These are phyloP conservation scores for Termitomyces sp. DNA, from an alignment of 768 basidiomycete genomes.

Conservation along the genomic window DNA sequence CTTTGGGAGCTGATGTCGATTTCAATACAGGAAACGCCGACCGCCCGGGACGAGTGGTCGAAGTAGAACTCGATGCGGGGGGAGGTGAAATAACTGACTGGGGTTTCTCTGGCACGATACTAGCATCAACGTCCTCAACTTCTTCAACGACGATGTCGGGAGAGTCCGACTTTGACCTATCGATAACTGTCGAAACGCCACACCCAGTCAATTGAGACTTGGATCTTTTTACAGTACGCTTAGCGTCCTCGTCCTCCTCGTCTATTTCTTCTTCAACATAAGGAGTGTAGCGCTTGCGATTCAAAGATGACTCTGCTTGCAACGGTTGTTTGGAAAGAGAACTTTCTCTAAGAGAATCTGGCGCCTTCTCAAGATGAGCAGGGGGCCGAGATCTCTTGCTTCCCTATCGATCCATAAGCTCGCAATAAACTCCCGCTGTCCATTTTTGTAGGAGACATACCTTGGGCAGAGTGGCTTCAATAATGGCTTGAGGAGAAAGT, in stretches of 20 bases:
- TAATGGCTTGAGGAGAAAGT: constrained; percentile 58
- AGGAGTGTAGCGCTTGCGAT: constrained; percentile 10
- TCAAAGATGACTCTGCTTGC: constrained; percentile 5
- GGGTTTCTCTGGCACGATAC: constrained; percentile 9
- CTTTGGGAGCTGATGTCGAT: constrained; percentile 54
- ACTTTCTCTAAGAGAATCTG: constrained; percentile 7
- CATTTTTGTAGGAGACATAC: constrained; percentile 25
- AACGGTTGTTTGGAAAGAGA: constrained; percentile 1
- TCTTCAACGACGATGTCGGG: constrained; percentile 27
- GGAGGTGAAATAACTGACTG: constrained; percentile 5
- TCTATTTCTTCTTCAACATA: constrained; percentile 29
- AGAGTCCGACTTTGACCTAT: constrained; percentile 5
- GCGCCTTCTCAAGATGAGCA: constrained; percentile 39
- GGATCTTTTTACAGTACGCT: constrained; percentile 41
- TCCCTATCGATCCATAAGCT: constrained; percentile 38
- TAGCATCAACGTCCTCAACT: constrained; percentile 23
- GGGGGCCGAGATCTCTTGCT: constrained; percentile 75
- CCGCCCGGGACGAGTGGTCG: constrained; percentile 14
- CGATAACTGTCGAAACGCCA: constrained; percentile 5
- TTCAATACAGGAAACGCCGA: constrained; percentile 31
- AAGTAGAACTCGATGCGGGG: constrained; percentile 2
- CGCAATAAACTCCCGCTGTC: neutral
- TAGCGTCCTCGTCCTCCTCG: constrained; percentile 33
- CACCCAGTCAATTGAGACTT: constrained; percentile 31
- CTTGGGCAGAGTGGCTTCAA: constrained; percentile 75